Evolutionary conservation across 1,284 basidiomycete genomes (phyloP).

Genomic region (Leccinum subrobustum): DNA sequence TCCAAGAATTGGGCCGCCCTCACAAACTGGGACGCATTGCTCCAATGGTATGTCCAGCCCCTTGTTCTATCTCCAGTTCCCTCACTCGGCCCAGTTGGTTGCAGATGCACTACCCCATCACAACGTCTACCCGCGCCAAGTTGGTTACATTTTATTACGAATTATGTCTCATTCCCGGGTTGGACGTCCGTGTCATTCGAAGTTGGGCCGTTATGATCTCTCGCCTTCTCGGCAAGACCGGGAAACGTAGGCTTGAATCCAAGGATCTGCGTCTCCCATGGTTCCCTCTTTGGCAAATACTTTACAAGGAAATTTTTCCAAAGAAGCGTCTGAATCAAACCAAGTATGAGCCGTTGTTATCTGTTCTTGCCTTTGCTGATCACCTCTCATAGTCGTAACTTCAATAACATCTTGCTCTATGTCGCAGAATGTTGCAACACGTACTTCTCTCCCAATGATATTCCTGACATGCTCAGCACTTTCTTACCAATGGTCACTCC

Average conservation of each 20-base stretch:
- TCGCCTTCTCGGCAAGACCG: conserved; percentile 39
- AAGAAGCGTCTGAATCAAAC: conserved; percentile 44
- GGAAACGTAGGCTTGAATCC: conserved; percentile 49
- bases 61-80: not conserved
- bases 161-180: conserved; percentile 78
- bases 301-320: conserved; percentile 63
- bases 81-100: conserved; percentile 60
- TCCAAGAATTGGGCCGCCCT: conserved; percentile 75
- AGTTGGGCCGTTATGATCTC: conserved; percentile 60
- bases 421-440: conserved; percentile 80
- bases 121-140: conserved; percentile 70
- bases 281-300: conserved; percentile 57
- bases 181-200: conserved; percentile 59
- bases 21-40: conserved; percentile 66
- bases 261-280: conserved; percentile 61
- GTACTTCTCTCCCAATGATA: conserved; percentile 90
- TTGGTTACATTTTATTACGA: conserved; percentile 82
- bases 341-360: conserved; percentile 44
- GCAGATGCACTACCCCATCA: conserved; percentile 78
- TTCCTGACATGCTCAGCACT: conserved; percentile 85
- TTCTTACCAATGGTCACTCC: conserved; percentile 53
- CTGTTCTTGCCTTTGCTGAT: conserved; percentile 29
- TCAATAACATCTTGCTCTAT: conserved; percentile 44
- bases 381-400: conserved; percentile 23
- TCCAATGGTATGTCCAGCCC: conserved; percentile 59